Conservation (phyloP, 345 rosid genomes). For the Aegle marmelos region DNA sequence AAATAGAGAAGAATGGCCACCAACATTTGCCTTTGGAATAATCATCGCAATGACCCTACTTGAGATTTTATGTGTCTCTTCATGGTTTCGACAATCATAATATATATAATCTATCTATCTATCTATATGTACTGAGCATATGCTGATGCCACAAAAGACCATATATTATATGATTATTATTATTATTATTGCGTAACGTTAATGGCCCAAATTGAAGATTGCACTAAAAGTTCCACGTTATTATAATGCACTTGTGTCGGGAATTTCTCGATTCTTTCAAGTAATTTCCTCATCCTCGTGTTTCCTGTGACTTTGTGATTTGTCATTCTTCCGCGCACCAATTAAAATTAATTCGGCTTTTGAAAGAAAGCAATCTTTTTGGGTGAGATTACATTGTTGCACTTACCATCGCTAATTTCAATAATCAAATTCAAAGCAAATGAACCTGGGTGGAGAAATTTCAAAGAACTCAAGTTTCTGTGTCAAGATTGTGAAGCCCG, state of each 20-base stretch:
- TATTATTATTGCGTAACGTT: no score
- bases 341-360: no score
- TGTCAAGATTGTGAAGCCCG: no score
- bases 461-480: no score
- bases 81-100: neutral
- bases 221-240: neutral
- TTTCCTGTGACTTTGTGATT: neutral
- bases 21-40: slow-evolving; percentile 16
- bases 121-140: neutral
- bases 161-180: no score
- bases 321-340: no score
- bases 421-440: no score
- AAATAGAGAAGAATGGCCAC: neutral
- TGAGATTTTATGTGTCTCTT: neutral
- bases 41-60: slow-evolving; percentile 12
- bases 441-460: no score
- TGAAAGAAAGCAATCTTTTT: no score
- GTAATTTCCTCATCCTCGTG: slow-evolving; percentile 2
- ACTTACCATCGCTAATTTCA: no score
- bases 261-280: neutral
- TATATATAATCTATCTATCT: neutral
- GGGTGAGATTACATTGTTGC: no score
- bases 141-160: slow-evolving; percentile 14
- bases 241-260: neutral
- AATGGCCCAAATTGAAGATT: neutral